Percentiles rank a stretch among this genome's conserved stretches.
Evolutionary conservation across 148 eudicot genomes (phyloP).

Genomic region (Mesembryanthemum crystallinum): DNA sequence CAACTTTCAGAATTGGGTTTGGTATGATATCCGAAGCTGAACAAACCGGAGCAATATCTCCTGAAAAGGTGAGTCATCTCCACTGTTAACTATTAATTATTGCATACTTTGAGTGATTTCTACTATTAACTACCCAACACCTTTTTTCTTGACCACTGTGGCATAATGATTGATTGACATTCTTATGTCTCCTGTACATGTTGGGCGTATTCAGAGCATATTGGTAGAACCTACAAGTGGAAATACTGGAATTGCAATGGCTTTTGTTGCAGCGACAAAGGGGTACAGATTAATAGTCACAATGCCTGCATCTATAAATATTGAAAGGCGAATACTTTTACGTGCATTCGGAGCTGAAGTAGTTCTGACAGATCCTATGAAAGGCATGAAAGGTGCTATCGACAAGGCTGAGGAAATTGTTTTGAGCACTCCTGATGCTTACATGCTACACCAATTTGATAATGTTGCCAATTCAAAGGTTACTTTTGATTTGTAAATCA

Average conservation of each 20-base stretch:
- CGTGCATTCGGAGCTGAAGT: constrained; percentile 71
- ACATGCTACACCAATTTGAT: constrained; percentile 69
- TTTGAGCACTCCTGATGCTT: constrained; percentile 52
- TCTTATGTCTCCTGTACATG: background rate
- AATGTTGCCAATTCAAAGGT: constrained; percentile 73
- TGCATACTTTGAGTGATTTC: background rate
- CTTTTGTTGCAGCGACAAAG: constrained; percentile 66
- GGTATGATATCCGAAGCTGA: constrained; percentile 69
- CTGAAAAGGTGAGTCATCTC: constrained; percentile 48
- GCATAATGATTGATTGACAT: constrained; percentile 15
- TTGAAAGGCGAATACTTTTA: constrained; percentile 61
- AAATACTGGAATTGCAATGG: constrained; percentile 67
- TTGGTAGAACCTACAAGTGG: constrained; percentile 74
- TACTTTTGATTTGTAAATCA: background rate
- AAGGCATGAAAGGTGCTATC: constrained; percentile 67
- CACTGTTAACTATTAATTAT: background rate
- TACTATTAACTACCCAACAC: background rate
- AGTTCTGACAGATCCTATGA: constrained; percentile 59
- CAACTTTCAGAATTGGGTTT: constrained; percentile 48
- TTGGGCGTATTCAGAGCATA: constrained; percentile 40
- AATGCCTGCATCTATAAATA: constrained; percentile 58
- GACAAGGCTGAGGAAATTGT: constrained; percentile 77
- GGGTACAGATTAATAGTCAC: constrained; percentile 61
- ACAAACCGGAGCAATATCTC: constrained; percentile 63
- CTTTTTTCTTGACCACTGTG: constrained; percentile 9